Evolutionary conservation across 2,329 filamentous ascomycete species (phyloP).

Genomic region (Xylariaceae sp.): DNA sequence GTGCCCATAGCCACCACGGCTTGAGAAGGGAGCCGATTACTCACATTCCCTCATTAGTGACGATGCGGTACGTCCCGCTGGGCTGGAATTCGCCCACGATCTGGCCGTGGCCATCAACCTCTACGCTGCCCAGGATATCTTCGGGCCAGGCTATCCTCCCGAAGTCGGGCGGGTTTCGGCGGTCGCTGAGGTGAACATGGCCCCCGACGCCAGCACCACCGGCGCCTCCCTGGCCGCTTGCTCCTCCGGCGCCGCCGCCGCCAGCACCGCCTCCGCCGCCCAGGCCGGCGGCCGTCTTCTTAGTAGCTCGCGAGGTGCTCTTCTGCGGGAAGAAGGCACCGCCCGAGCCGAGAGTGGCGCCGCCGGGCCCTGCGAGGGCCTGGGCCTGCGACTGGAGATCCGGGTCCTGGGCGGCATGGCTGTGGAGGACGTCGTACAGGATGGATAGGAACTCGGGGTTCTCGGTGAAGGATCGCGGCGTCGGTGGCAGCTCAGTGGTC

Average conservation of each 20-base stretch:
- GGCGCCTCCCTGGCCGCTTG: conserved; percentile 53
- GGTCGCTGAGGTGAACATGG: conserved; percentile 58
- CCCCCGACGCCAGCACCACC: conserved; percentile 54
- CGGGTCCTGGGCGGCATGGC: conserved; percentile 50
- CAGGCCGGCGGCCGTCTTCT: conserved; percentile 17
- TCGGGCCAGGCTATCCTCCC: conserved; percentile 63
- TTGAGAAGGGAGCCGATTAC: conserved; percentile 25
- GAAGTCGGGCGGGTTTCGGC: conserved; percentile 57
- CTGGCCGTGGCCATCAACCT: conserved; percentile 50
- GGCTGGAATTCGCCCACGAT: conserved; percentile 52
- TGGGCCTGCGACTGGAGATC: conserved; percentile 48
- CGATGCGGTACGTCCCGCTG: conserved; percentile 55
- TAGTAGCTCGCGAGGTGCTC: conserved; percentile 24
- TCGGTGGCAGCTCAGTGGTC: conserved; percentile 51
- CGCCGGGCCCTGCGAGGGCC: conserved; percentile 52
- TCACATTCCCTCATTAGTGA: conserved; percentile 62
- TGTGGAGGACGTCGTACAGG: conserved; percentile 47
- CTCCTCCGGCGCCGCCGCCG: conserved; percentile 44
- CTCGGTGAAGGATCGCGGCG: conserved; percentile 50
- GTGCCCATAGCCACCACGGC: conserved; percentile 1
- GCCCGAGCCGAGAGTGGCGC: conserved; percentile 42
- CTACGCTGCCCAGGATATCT: conserved; percentile 61
- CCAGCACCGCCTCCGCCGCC: conserved; percentile 36
- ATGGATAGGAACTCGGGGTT: conserved; percentile 54
- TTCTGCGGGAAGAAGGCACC: conserved; percentile 43